These are phyloP conservation scores for Blastobotrys ciferrii DNA, from an alignment of 1,139 yeast species.

Conservation along the genomic window DNA sequence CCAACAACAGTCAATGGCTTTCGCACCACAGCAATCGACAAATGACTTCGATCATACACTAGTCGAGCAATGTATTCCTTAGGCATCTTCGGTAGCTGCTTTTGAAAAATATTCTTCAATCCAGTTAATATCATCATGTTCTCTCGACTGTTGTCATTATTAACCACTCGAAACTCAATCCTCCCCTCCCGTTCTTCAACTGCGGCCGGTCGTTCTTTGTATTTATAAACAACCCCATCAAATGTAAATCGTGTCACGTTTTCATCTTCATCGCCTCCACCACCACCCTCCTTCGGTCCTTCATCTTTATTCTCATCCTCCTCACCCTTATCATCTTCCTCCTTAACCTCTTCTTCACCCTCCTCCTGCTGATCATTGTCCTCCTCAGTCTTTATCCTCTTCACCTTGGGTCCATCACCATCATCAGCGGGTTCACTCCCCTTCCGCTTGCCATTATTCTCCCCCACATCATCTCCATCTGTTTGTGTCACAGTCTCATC, in stretches of 20 bases:
- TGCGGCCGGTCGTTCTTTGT: slow-evolving; percentile 90
- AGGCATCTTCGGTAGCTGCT: slow-evolving; percentile 98
- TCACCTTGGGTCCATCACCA: slow-evolving; percentile 22
- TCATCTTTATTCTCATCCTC: slow-evolving; percentile 34
- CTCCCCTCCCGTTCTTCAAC: slow-evolving; percentile 88
- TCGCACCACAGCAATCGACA: slow-evolving; percentile 92
- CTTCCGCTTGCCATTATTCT: slow-evolving; percentile 19
- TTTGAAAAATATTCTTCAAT: slow-evolving; percentile 90
- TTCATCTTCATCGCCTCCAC: slow-evolving; percentile 28
- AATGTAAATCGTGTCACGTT: slow-evolving; percentile 46
- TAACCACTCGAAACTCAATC: slow-evolving; percentile 92
- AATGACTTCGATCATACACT: slow-evolving; percentile 90
- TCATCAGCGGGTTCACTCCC: slow-evolving; percentile 20
- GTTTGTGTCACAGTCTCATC: background rate
- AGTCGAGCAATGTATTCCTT: slow-evolving; percentile 91
- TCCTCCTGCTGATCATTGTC: slow-evolving; percentile 19
- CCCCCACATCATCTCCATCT: background rate
- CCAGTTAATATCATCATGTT: slow-evolving; percentile 92
- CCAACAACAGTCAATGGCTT: slow-evolving; percentile 95
- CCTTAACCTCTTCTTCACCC: slow-evolving; percentile 31
- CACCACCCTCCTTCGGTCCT: slow-evolving; percentile 29
- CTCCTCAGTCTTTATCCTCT: slow-evolving; percentile 21
- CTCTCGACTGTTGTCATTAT: slow-evolving; percentile 86
- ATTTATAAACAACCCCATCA: slow-evolving; percentile 81
- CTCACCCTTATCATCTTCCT: slow-evolving; percentile 35